Evolutionary conservation across 768 basidiomycete genomes (phyloP), one percentile per base, ranked within the genome.

Genomic region (Boletus subparvulus): DNA sequence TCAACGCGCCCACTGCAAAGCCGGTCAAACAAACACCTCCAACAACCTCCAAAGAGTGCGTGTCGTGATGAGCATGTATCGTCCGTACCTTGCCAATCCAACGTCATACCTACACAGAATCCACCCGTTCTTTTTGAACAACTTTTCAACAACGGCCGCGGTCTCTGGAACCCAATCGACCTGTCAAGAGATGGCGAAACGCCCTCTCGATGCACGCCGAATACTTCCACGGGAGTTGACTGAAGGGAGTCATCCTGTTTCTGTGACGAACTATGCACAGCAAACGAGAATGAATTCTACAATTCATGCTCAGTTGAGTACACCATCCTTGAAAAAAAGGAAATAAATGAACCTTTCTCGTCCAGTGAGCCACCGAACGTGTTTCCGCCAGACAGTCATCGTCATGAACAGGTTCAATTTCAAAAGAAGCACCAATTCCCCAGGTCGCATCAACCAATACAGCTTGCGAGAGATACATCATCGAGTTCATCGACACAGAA

Each of bases 21-120:
- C 16, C 19, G 6, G 52, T 60, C 67, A 66, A 70, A 66, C 61
- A 60, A 64, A 52, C 42, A 50, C 30, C 44, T 10, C 24, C 56
- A 56, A 54, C 55, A 21, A 12, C 46, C 3, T 40, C 37, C 33
- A 56, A 55, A 46, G 41, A 46, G 69, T 69, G 55, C 48, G 66
- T 64, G 32, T 46, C 36, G 24, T 24, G 43, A 51, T 40, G 54
- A 46, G 33, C 57, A 55, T 55, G 51, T 19, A 62, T 53, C 62
- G 64, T 43, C 28, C 37, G 14, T 44, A 54, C 40, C 11, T 53
- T 39, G 19, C 59, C 59, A 61, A 57, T 42, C 52, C 36, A 45
- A 46, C 36, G 3, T 26, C 30, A 28, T 50, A 36, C 36, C 6
- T 43, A 16, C 33, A 28, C 55, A 71, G 72, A 54, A 28, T 50